Evolutionary conservation across 169 alveolate species (phyloP).

Genomic region (Eimeria maxima): DNA sequence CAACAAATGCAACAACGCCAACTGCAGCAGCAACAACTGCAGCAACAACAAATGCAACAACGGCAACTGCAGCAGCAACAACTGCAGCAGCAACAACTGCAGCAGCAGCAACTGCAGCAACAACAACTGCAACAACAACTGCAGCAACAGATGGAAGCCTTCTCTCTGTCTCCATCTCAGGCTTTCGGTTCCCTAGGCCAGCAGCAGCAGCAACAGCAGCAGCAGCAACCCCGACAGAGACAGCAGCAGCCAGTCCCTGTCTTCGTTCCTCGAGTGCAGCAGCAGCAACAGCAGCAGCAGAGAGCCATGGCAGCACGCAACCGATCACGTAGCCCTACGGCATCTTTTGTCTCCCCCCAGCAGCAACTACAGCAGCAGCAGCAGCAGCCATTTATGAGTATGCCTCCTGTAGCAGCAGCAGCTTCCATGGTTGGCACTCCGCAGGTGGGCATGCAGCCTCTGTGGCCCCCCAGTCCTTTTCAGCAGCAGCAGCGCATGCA

Average conservation of each 20-base stretch:
- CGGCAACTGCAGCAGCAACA: too few species aligned
- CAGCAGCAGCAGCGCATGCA: constrained; percentile 13
- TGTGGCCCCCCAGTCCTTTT: not conserved
- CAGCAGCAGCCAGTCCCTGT: constrained; percentile 2
- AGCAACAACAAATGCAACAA: too few species aligned
- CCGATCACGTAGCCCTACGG: constrained; percentile 8
- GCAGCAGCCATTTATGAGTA: not conserved
- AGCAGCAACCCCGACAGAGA: too few species aligned
- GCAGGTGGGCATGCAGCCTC: not conserved
- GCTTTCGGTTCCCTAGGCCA: not conserved
- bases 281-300: constrained; percentile 13
- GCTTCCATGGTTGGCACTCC: not conserved
- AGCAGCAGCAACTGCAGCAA: too few species aligned
- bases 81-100: too few species aligned
- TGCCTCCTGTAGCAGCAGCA: not conserved
- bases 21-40: too few species aligned
- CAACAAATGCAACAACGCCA: too few species aligned
- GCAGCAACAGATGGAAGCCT: constrained; percentile 9
- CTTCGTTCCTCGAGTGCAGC: too few species aligned
- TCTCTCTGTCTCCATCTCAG: not conserved
- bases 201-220: constrained; percentile 35
- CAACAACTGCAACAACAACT: too few species aligned
- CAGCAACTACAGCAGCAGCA: not conserved
- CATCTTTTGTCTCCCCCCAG: not conserved
- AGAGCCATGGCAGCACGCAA: not conserved